Conservation (phyloP, 768 basidiomycete genomes). For the Clitopilus hobsonii region DNA sequence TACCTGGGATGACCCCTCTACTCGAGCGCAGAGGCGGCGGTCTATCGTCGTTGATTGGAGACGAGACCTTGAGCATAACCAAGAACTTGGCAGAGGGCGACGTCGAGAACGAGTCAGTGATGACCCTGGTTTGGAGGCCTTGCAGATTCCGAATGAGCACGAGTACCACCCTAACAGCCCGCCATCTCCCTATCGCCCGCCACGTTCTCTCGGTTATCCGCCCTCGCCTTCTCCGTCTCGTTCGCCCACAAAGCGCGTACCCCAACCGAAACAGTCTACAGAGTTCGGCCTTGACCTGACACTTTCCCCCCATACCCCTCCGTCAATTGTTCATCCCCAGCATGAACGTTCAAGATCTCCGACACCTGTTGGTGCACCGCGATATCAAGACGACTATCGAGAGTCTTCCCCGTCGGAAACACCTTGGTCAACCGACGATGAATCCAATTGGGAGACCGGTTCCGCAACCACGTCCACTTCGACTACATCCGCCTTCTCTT, state of each 20-base stretch:
- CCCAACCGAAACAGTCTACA: slow-evolving; percentile 21
- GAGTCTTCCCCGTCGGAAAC: slow-evolving; percentile 24
- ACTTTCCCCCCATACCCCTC: slow-evolving; percentile 6
- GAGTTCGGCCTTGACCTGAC: slow-evolving; percentile 1
- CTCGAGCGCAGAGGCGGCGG: background rate
- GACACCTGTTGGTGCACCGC: slow-evolving; percentile 32
- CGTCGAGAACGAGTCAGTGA: slow-evolving; percentile 52
- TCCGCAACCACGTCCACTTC: slow-evolving; percentile 61
- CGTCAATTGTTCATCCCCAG: slow-evolving; percentile 17
- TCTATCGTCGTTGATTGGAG: slow-evolving; percentile 35
- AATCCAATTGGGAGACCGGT: slow-evolving; percentile 71
- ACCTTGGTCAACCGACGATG: slow-evolving; percentile 74
- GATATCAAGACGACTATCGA: slow-evolving; percentile 1
- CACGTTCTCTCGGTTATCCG: slow-evolving; percentile 43
- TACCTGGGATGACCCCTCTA: slow-evolving; percentile 23
- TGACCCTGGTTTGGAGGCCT: slow-evolving; percentile 24
- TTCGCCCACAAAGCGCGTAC: slow-evolving; percentile 33
- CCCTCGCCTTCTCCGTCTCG: slow-evolving; percentile 53
- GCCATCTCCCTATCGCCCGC: slow-evolving; percentile 31
- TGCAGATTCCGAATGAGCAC: slow-evolving; percentile 14
- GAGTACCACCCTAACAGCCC: background rate
- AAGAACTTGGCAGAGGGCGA: slow-evolving; percentile 53
- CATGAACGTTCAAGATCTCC: slow-evolving; percentile 30
- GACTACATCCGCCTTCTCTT: slow-evolving; percentile 44
- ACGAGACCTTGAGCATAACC: slow-evolving; percentile 39